Percentiles rank a stretch among this genome's conserved stretches.
phyloP scores from a whole-genome alignment of 1,139 yeast species.

The Yamadazyma pseudoaaseri region DNA sequence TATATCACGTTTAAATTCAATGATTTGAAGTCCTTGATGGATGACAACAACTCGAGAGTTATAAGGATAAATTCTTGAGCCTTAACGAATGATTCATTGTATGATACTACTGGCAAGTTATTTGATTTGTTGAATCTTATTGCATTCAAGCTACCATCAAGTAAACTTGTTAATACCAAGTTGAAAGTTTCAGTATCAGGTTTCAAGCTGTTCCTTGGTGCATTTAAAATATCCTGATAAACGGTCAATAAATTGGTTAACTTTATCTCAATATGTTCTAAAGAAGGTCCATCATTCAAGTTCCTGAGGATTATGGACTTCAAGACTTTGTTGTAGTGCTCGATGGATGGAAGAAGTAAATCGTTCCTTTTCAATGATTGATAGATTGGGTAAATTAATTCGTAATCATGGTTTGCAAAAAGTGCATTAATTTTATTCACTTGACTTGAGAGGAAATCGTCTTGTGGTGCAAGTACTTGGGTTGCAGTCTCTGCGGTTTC shows the following conservation, averaged over 20 bases:
- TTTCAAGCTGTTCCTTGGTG: conserved; percentile 31
- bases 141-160: conserved; percentile 45
- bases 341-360: conserved; percentile 29
- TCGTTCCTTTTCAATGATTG: conserved; percentile 42
- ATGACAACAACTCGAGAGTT: conserved; percentile 56
- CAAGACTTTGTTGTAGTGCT: conserved; percentile 37
- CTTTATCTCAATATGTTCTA: conserved; percentile 33
- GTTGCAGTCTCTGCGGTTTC: conserved; percentile 2
- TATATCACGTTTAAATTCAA: conserved; percentile 26
- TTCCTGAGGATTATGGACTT: conserved; percentile 31
- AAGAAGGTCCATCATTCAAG: conserved; percentile 22
- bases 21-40: conserved; percentile 34
- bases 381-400: conserved; percentile 41
- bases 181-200: conserved; percentile 57
- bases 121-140: conserved; percentile 10
- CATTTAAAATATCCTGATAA: conserved; percentile 58
- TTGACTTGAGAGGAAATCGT: conserved; percentile 4
- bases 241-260: conserved; percentile 62
- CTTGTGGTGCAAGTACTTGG: conserved; percentile 6
- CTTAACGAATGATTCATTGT: conserved; percentile 32
- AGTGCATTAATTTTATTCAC: conserved; percentile 6
- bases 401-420: conserved; percentile 21
- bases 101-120: conserved; percentile 16
- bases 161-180: conserved; percentile 48
- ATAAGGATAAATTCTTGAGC: conserved; percentile 65